Percentiles rank a stretch among this genome's conserved stretches.
These are phyloP conservation scores for Colletotrichum sp. DNA, from an alignment of 2,329 filamentous ascomycete genomes.

Conservation along the genomic window DNA sequence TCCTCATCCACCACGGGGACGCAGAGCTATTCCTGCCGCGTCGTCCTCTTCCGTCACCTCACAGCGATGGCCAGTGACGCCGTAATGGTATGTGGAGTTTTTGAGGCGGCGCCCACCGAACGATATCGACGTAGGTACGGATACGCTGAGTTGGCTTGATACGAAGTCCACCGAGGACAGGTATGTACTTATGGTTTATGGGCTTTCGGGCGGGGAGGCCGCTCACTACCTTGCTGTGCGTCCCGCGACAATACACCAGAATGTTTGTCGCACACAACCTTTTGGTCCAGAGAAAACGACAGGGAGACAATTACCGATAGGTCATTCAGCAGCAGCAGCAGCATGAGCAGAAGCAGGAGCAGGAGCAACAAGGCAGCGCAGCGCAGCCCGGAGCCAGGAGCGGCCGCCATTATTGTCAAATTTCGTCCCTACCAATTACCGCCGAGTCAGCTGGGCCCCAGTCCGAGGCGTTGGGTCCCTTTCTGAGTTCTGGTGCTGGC, in stretches of 20 bases:
- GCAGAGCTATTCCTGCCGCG: background rate
- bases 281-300: background rate
- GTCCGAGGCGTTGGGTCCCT: constrained; percentile 21
- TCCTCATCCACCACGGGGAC: background rate
- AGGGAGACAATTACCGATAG: background rate
- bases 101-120: background rate
- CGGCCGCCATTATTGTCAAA: background rate
- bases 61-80: background rate
- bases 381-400: background rate
- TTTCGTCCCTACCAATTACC: constrained; percentile 12
- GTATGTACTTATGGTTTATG: background rate
- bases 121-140: background rate
- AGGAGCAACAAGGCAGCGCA: background rate
- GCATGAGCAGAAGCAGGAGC: background rate
- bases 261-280: background rate
- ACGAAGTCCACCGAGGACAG: background rate
- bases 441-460: constrained; percentile 20
- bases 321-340: background rate
- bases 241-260: background rate
- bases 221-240: background rate
- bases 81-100: background rate
- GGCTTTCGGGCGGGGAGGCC: background rate
- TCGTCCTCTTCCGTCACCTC: background rate
- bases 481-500: background rate
- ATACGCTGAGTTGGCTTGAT: background rate